Evolutionary conservation across 2,329 filamentous ascomycete genomes (phyloP).

Genomic region (Penicillium sp.): DNA sequence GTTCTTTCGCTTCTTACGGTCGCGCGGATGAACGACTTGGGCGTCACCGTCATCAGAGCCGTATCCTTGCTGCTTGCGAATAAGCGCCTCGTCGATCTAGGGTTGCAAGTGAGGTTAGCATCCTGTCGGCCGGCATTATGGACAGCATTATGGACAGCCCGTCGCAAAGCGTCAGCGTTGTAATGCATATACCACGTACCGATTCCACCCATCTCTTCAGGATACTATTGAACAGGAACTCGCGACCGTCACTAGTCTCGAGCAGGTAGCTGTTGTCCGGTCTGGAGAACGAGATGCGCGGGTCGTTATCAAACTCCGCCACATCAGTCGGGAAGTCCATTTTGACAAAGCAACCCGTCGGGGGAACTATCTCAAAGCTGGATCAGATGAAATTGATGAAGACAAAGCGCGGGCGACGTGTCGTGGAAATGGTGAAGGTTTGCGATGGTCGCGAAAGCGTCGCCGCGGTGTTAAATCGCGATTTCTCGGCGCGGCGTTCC

Average conservation of each 20-base stretch:
- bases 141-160: not conserved
- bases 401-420: accelerated
- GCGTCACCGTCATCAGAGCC: slow-evolving; percentile 51
- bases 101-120: slow-evolving; percentile 8
- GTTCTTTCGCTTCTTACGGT: slow-evolving; percentile 48
- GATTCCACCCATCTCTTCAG: slow-evolving; percentile 66
- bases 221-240: slow-evolving; percentile 70
- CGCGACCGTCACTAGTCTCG: slow-evolving; percentile 72
- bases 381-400: not conserved
- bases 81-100: slow-evolving; percentile 52
- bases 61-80: slow-evolving; percentile 56
- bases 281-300: slow-evolving; percentile 79
- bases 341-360: not conserved
- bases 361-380: not conserved
- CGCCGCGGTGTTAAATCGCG: too few species aligned
- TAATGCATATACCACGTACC: slow-evolving; percentile 33
- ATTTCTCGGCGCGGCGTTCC: not conserved
- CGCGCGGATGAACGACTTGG: slow-evolving; percentile 38
- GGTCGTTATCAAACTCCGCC: slow-evolving; percentile 64
- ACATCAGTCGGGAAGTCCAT: slow-evolving; percentile 48
- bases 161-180: not conserved
- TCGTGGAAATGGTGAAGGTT: not conserved
- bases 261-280: slow-evolving; percentile 73
- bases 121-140: not conserved
- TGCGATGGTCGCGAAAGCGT: not conserved